Evolutionary conservation across 257 asterid genomes (phyloP).

Genomic region (Ilex aquifolium): DNA sequence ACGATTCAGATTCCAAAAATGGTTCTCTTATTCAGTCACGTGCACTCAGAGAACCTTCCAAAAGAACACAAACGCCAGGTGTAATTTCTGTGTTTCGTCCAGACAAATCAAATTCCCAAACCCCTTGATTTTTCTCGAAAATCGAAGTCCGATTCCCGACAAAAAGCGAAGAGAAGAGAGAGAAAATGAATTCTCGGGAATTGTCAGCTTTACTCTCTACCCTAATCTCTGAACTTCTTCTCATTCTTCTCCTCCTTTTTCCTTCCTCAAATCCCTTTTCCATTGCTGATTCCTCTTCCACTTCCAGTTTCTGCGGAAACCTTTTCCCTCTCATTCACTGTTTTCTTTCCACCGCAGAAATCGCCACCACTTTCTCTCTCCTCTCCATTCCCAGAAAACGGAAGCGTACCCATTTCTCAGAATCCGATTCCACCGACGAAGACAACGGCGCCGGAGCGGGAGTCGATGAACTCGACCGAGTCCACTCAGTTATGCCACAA

Average conservation of each 20-base stretch:
- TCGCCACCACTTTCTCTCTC: slow-evolving; percentile 33
- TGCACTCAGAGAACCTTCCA: no score
- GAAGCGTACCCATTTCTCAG: slow-evolving; percentile 33
- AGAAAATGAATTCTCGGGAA: slow-evolving; percentile 29
- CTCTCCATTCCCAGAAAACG: slow-evolving; percentile 47
- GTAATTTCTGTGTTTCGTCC: background rate
- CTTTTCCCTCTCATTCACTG: slow-evolving; percentile 40
- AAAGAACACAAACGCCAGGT: no score
- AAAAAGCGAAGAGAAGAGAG: slow-evolving; percentile 1
- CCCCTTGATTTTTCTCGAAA: background rate
- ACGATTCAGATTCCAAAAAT: no score
- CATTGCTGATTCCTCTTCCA: slow-evolving; percentile 13
- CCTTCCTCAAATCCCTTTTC: slow-evolving; percentile 32
- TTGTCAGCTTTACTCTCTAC: slow-evolving; percentile 62
- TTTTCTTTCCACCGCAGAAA: slow-evolving; percentile 45
- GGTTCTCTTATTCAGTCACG: no score
- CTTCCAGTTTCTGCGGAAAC: slow-evolving; percentile 12
- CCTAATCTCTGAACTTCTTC: slow-evolving; percentile 43
- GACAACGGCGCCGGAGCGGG: slow-evolving; percentile 11
- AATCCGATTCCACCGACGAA: slow-evolving; percentile 12
- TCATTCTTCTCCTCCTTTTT: slow-evolving; percentile 32
- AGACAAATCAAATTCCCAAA: background rate
- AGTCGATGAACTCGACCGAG: slow-evolving; percentile 12
- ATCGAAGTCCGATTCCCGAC: background rate
- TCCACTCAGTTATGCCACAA: slow-evolving; percentile 20